Evolutionary conservation across 106 monocot species (phyloP).

Genomic region (Apostasia shenzhenica): DNA sequence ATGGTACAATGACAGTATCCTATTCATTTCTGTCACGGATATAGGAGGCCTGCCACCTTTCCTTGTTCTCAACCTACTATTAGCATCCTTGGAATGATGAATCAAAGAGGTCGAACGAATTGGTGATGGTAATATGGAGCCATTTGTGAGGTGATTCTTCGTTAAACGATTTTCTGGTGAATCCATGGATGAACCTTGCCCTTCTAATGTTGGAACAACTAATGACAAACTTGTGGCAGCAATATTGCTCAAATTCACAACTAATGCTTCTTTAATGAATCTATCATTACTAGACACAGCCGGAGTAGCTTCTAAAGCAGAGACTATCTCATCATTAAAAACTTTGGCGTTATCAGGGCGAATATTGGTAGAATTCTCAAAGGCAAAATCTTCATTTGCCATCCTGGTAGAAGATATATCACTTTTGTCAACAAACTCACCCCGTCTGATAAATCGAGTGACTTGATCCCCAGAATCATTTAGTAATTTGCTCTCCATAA

Average conservation of each 20-base stretch:
- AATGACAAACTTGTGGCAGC: neutral
- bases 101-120: neutral
- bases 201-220: neutral
- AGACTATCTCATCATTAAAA: neutral
- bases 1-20: slow-evolving; percentile 11
- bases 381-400: neutral
- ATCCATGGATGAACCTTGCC: too few species aligned
- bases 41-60: slow-evolving; percentile 7
- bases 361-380: neutral
- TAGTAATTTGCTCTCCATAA: slow-evolving; percentile 9
- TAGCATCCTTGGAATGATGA: neutral
- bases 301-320: neutral
- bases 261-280: neutral
- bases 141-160: neutral
- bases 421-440: slow-evolving; percentile 1
- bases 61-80: neutral
- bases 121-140: neutral
- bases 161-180: neutral
- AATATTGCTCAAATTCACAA: neutral
- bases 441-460: slow-evolving; percentile 9
- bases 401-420: slow-evolving; percentile 1
- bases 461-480: slow-evolving; percentile 17
- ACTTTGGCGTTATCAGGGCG: neutral
- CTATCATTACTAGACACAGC: neutral
- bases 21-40: slow-evolving; percentile 18